Evolutionary conservation across 805 yeast species (phyloP).

Genomic region (Cyberlindnera maclurae): DNA sequence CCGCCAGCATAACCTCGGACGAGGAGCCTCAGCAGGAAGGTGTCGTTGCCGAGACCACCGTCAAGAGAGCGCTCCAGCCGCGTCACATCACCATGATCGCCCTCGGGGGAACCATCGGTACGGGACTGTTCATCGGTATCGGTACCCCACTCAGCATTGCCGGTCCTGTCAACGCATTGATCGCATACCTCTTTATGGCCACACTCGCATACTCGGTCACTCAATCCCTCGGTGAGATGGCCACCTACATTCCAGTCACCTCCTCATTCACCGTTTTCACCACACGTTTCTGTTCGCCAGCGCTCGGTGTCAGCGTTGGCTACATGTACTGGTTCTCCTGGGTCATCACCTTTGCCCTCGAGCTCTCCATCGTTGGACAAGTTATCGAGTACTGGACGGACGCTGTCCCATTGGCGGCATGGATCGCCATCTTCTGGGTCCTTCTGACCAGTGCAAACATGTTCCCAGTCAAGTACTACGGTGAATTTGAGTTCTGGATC

Average conservation of each 20-base stretch:
- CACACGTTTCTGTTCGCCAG: constrained; percentile 61
- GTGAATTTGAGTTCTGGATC: constrained; percentile 73
- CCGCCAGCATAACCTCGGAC: too few relatives aligned
- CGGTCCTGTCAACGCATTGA: constrained; percentile 64
- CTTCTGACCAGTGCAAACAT: constrained; percentile 46
- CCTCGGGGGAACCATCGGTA: constrained; percentile 74
- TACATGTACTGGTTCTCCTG: constrained; percentile 74
- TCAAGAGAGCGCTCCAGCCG: constrained; percentile 53
- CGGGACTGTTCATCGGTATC: constrained; percentile 67
- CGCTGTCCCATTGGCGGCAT: constrained; percentile 63
- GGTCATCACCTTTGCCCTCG: constrained; percentile 72
- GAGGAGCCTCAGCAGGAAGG: constrained; percentile 10
- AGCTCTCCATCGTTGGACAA: constrained; percentile 65
- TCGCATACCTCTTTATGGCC: constrained; percentile 62
- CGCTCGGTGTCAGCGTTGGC: constrained; percentile 66
- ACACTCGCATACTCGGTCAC: constrained; percentile 58
- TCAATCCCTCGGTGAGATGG: constrained; percentile 76
- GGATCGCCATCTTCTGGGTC: constrained; percentile 64
- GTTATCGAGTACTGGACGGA: constrained; percentile 58
- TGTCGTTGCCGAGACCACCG: constrained; percentile 32
- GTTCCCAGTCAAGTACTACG: constrained; percentile 63
- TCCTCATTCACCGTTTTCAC: constrained; percentile 64
- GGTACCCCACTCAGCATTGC: constrained; percentile 46
- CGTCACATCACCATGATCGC: constrained; percentile 73
- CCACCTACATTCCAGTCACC: constrained; percentile 64